A percentile compares a stretch with the other conserved stretches of the same genome.
Conservation (phyloP, 176 grass and related monocot genomes). For the Areca catechu region DNA sequence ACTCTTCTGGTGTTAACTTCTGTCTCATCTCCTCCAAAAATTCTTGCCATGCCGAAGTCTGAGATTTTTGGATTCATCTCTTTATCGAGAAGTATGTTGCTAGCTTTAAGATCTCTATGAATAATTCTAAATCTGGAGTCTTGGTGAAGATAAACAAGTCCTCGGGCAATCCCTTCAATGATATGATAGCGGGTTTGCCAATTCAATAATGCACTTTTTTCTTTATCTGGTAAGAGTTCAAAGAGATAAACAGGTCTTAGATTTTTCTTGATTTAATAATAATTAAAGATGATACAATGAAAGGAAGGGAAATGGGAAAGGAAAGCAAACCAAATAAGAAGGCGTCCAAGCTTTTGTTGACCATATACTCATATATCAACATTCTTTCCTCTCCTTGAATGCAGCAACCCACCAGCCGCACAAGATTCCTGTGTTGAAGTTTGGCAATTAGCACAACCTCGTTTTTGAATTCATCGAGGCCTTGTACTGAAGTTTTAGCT, state of each 20-base stretch:
- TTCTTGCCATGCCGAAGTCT: slow-evolving; percentile 77
- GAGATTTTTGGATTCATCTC: slow-evolving; percentile 72
- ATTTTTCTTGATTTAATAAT: too few relatives aligned
- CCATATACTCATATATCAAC: slow-evolving; percentile 66
- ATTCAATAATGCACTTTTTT: slow-evolving; percentile 31
- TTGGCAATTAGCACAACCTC: slow-evolving; percentile 54
- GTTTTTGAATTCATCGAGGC: slow-evolving; percentile 64
- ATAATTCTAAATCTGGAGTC: slow-evolving; percentile 76
- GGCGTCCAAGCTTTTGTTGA: slow-evolving; percentile 58
- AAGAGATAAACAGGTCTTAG: too few relatives aligned
- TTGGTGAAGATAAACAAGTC: slow-evolving; percentile 73
- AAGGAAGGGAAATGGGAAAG: too few relatives aligned
- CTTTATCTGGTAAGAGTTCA: slow-evolving; percentile 25
- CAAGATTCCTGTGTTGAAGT: slow-evolving; percentile 67
- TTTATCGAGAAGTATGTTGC: slow-evolving; percentile 67
- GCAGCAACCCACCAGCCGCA: slow-evolving; percentile 57
- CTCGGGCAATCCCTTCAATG: slow-evolving; percentile 60
- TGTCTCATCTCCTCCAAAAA: slow-evolving; percentile 65
- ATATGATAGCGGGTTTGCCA: slow-evolving; percentile 61
- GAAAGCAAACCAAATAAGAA: slow-evolving; percentile 39
- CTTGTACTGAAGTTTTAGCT: slow-evolving; percentile 49
- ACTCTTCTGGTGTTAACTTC: slow-evolving; percentile 57
- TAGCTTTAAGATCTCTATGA: slow-evolving; percentile 72
- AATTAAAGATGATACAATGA: background rate
- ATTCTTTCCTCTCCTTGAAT: slow-evolving; percentile 54